Evolutionary conservation across 2,329 filamentous ascomycete species (phyloP), one percentile per base, ranked within the genome.

Genomic region (Fusarium beomiforme): DNA sequence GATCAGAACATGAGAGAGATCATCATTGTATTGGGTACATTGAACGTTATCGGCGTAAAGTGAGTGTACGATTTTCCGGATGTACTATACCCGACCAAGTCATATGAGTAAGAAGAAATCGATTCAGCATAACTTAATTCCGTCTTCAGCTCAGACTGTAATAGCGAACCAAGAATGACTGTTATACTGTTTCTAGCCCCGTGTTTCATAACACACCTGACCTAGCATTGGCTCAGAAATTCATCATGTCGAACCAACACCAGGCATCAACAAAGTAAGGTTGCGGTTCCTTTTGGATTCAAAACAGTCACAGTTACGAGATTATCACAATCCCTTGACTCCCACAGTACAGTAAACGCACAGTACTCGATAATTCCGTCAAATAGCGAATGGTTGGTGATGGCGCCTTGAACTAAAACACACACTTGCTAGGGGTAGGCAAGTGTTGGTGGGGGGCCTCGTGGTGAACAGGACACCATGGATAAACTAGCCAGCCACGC

Each of bases 381-480:
- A 43, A 42, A 58, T 50, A 59, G 47, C 33, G 46, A 44, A 63
- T 59, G 58, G 33, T 53, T 41, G 50, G 13, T 68, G 47, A 69
- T 55, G 51, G 69, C 64, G 65, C 54, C 61, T 75, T 71, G 70
- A 59, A 68, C 69, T 71, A 69, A 71, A 74, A 49, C 57, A 53
- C 50, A 53, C 50, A 34, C 56, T 64, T 60, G 49, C 56, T 65
- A 64, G 63, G 64, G 57, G 54, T 50, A 39, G 67, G 64, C 61
- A 71, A 58, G 62, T 73, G 57, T 50, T 71, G 51, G 74, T 74
- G 69, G 74, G 74, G 71, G 62, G 59, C 71, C 66, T 70, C 65
- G 64, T 75, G 67, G 73, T 74, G 63, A 75, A 74, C 67, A 63
- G 65, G 70, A 75, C 65, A 71, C 57, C 59, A 49, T 55, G 49